phyloP scores from a whole-genome alignment of 331 rosid species.

The Rhamnella rubrinervis region DNA sequence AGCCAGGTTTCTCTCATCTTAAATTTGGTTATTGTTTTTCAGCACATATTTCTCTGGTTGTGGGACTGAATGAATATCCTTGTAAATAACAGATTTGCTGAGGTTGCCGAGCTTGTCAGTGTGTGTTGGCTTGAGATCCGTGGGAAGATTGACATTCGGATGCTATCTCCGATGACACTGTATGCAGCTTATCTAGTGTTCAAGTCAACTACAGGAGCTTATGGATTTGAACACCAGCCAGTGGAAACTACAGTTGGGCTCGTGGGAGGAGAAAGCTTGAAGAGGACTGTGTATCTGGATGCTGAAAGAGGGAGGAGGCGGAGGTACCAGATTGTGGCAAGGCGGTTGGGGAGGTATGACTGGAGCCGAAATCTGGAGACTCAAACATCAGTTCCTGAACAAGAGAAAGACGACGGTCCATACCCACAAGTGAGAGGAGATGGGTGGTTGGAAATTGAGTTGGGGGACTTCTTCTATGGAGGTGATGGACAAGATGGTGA shows the following conservation, averaged over 20 bases:
- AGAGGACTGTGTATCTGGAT: constrained; percentile 37
- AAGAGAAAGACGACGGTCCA: not conserved
- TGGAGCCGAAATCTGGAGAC: not conserved
- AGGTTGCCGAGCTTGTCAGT: constrained; percentile 41
- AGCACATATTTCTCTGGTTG: not conserved
- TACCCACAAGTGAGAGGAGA: constrained; percentile 41
- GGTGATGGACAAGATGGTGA: constrained; percentile 38
- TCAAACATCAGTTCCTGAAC: not conserved
- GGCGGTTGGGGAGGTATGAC: constrained; percentile 16
- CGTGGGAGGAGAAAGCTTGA: constrained; percentile 27
- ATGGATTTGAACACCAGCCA: constrained; percentile 29
- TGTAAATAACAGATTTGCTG: constrained; percentile 36
- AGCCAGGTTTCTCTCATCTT: constrained; percentile 27
- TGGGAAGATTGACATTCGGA: constrained; percentile 37
- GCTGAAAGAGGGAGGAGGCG: constrained; percentile 4
- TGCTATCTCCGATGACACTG: constrained; percentile 41
- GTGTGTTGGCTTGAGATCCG: constrained; percentile 57
- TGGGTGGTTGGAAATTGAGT: constrained; percentile 63
- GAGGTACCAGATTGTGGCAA: constrained; percentile 23
- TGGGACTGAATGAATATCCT: constrained; percentile 1
- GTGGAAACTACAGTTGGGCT: constrained; percentile 38
- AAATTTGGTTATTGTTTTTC: not conserved
- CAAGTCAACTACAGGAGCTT: constrained; percentile 24
- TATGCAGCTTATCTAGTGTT: constrained; percentile 59
- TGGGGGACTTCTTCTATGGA: constrained; percentile 54